phyloP scores from a whole-genome alignment of 345 rosid genomes.

The Fremontodendron californicum region DNA sequence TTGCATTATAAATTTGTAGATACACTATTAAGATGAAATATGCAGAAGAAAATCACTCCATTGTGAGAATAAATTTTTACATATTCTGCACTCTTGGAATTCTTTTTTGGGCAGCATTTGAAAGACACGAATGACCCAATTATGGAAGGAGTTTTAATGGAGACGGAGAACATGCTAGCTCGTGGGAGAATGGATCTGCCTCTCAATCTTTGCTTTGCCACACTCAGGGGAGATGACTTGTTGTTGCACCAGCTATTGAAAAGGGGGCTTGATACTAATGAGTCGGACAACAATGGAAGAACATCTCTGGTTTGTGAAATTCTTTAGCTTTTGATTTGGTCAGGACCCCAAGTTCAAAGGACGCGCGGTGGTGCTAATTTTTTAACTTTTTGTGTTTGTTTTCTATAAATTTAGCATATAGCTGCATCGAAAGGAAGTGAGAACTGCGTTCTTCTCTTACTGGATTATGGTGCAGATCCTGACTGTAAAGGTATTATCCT shows the following conservation, averaged over 20 bases:
- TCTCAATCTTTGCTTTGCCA: conserved; percentile 66
- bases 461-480: conserved; percentile 62
- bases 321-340: neutral
- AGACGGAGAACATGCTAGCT: conserved; percentile 77
- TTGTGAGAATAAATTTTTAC: neutral
- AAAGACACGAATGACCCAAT: conserved; percentile 62
- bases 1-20: neutral
- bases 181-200: conserved; percentile 75
- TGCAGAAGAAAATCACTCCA: neutral
- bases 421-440: conserved; percentile 76
- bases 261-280: conserved; percentile 80
- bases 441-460: conserved; percentile 62
- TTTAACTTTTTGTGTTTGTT: neutral
- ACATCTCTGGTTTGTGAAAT: conserved; percentile 60
- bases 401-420: conserved; percentile 52
- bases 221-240: conserved; percentile 74
- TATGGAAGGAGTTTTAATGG: conserved; percentile 59
- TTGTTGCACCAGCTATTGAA: conserved; percentile 68
- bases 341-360: neutral
- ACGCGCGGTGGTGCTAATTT: neutral
- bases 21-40: neutral
- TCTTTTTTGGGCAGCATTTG: conserved; percentile 45
- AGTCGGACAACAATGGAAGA: conserved; percentile 63
- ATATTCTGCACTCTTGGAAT: neutral
- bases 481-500: conserved; percentile 57